phyloP scores from a whole-genome alignment of 2,329 filamentous ascomycete species.

The Thelonectria olida region DNA sequence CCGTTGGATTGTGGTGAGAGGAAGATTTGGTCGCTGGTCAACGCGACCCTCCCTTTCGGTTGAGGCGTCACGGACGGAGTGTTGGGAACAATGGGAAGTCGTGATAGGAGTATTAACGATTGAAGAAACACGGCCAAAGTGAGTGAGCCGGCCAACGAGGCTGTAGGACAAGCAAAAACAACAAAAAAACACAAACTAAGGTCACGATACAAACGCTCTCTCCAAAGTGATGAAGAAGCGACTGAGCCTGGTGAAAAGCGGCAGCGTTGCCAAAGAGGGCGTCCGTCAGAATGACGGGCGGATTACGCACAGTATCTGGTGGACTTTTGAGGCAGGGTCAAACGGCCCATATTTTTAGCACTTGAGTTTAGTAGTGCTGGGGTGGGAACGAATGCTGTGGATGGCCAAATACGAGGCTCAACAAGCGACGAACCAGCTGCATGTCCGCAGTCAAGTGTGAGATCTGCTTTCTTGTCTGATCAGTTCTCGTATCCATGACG shows the following conservation, averaged over 20 bases:
- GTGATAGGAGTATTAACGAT: constrained; percentile 45
- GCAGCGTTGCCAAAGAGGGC: constrained; percentile 27
- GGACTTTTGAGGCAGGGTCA: constrained; percentile 16
- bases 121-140: constrained; percentile 61
- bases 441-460: background rate
- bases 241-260: constrained; percentile 36
- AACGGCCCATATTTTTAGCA: constrained; percentile 39
- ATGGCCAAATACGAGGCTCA: constrained; percentile 23
- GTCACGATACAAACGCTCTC: constrained; percentile 32
- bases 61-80: constrained; percentile 29
- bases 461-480: background rate
- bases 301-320: constrained; percentile 34
- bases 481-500: constrained; percentile 17
- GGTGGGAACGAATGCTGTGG: background rate
- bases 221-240: constrained; percentile 38
- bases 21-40: constrained; percentile 40
- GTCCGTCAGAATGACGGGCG: constrained; percentile 16
- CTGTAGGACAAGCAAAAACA: constrained; percentile 32
- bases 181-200: constrained; percentile 26
- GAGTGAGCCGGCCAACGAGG: constrained; percentile 60
- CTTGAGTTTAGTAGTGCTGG: constrained; percentile 29
- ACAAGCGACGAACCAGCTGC: constrained; percentile 11
- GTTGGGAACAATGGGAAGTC: constrained; percentile 10
- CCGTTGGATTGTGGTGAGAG: constrained; percentile 25
- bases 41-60: constrained; percentile 44